Evolutionary conservation across 2,329 filamentous ascomycete genomes (phyloP), one percentile per base, ranked within the genome.

Genomic region (Botryosphaeria dothidea): DNA sequence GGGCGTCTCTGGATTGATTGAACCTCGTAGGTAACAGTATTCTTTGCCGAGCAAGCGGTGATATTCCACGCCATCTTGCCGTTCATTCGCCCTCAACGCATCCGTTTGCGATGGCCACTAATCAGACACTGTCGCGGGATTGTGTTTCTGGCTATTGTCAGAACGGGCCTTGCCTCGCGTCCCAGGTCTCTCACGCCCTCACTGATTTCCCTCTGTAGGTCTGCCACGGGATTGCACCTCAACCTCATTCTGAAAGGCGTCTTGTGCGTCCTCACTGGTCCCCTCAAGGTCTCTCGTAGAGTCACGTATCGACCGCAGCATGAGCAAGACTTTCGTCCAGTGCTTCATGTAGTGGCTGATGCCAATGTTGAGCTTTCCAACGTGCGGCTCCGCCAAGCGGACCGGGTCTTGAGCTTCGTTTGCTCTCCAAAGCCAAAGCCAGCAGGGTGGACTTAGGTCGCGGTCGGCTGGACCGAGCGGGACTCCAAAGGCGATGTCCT

Each of bases 391-490:
- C n/a, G 45, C 31, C 23, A 11, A 21, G 29, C n/a, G 38, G 51
- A n/a, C 51, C 19, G 38, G 36, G 15, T 11, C 34, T 9, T 57
- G 3, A 4, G 52, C 34, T 13, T 25, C 1, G 38, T 21, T 58
- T 17, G 34, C 34, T 43, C 36, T 43, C 23, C 36, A 13, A 43
- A 3, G 4, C 15, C 36, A 29, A 29, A n/a, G 19, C 38, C 36
- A 15, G 36, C n/a, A 17, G 3, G 52, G 21, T 41, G 54, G 21
- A 25, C 15, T 15, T 7, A 41, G 34, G 34, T 54, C 23, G 36
- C 23, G 54, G 25, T 58, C 54, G 36, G 54, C 34, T 58, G 54
- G 29, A 21, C 36, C 54, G 54, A 58, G 36, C 36, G 54, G 36
- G 23, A 43, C 23, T 45, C n/a, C 11, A n/a, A 31, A 27, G n/a